Conservation (phyloP, 1,284 basidiomycete species). For the Moniliella sp. region DNA sequence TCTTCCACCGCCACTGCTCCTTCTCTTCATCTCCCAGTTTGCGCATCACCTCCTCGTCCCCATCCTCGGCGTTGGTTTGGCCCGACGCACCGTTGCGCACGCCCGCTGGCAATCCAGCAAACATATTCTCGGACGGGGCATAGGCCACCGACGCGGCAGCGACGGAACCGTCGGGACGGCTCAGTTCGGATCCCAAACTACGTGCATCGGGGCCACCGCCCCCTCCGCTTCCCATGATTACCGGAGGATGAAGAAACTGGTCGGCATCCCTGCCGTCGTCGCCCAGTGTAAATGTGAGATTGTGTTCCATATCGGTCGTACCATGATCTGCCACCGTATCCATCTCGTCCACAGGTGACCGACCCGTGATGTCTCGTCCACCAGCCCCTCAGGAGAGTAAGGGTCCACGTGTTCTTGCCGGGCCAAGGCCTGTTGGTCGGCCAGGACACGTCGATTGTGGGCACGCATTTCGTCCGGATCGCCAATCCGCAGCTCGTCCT, state of each 20-base stretch:
- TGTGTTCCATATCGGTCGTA: slow-evolving; percentile 15
- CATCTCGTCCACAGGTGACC: slow-evolving; percentile 38
- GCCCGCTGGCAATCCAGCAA: slow-evolving; percentile 46
- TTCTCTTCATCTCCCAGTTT: slow-evolving; percentile 2
- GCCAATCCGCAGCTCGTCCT: slow-evolving; percentile 55
- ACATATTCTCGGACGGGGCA: slow-evolving; percentile 82
- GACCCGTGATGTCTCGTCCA: slow-evolving; percentile 23
- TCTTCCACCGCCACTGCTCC: slow-evolving; percentile 62
- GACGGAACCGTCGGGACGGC: slow-evolving; percentile 5
- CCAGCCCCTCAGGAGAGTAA: slow-evolving; percentile 40
- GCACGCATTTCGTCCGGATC: slow-evolving; percentile 43
- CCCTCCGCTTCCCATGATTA: neutral
- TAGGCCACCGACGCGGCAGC: slow-evolving; percentile 38
- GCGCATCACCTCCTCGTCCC: too few relatives aligned
- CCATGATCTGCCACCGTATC: slow-evolving; percentile 26
- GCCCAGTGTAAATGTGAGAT: slow-evolving; percentile 6
- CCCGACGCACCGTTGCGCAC: slow-evolving; percentile 31
- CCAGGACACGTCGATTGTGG: slow-evolving; percentile 43
- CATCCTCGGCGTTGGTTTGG: slow-evolving; percentile 1
- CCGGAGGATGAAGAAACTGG: slow-evolving; percentile 7
- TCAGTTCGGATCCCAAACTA: too few relatives aligned
- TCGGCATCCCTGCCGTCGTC: slow-evolving; percentile 18
- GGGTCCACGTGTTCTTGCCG: slow-evolving; percentile 37
- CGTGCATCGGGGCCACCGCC: too few relatives aligned
- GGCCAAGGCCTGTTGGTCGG: slow-evolving; percentile 46